Evolutionary conservation across 1,284 basidiomycete species (phyloP).

Genomic region (Cutaneotrichosporon sp.): DNA sequence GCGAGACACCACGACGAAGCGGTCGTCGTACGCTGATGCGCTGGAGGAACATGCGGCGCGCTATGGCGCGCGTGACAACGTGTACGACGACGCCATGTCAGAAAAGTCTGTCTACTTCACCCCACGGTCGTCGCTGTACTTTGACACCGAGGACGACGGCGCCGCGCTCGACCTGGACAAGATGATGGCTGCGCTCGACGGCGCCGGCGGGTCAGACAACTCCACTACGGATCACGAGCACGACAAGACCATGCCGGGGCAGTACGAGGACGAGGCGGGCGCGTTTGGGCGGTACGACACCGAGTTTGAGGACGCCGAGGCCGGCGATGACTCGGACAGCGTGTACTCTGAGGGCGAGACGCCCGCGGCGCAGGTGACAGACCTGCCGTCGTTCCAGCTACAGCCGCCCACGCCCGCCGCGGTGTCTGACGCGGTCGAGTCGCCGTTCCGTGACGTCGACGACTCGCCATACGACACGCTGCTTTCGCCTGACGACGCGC

Average conservation of each 20-base stretch:
- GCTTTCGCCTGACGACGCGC: background rate
- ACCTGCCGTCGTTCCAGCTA: constrained; percentile 7
- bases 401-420: constrained; percentile 15
- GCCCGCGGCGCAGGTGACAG: constrained; percentile 1
- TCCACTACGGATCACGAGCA: background rate
- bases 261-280: background rate
- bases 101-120: constrained; percentile 11
- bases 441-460: background rate
- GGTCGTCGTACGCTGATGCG: background rate
- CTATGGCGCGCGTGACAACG: no score
- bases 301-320: background rate
- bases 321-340: no score
- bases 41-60: no score
- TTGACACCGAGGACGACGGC: background rate
- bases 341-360: background rate
- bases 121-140: constrained; percentile 11
- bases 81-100: constrained; percentile 4
- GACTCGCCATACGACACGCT: background rate
- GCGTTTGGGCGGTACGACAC: background rate
- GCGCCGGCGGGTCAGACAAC: background rate
- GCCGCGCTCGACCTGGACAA: background rate
- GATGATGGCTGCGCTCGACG: background rate
- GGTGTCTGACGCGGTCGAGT: background rate
- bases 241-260: background rate
- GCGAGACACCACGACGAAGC: background rate